These are phyloP conservation scores for Yarrowia porcina DNA, from an alignment of 805 yeast species.

Conservation along the genomic window DNA sequence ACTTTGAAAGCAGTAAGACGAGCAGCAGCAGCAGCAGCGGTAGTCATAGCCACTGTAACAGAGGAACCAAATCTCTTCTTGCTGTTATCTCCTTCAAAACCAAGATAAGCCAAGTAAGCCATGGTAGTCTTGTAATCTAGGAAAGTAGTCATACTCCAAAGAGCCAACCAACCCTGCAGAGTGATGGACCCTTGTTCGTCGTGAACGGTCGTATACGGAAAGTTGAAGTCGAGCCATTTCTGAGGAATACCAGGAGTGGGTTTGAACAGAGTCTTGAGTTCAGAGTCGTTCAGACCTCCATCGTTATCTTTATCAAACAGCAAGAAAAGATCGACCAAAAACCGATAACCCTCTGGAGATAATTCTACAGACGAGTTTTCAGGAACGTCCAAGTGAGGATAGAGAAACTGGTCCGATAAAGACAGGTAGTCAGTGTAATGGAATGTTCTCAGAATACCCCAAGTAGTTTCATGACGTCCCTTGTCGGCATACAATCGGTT, in stretches of 20 bases:
- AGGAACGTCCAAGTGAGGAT: slow-evolving; percentile 75
- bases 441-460: slow-evolving; percentile 89
- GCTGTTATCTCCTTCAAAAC: slow-evolving; percentile 54
- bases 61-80: slow-evolving; percentile 7
- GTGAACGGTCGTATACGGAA: slow-evolving; percentile 84
- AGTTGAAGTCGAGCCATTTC: slow-evolving; percentile 78
- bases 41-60: background rate
- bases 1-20: slow-evolving; percentile 49
- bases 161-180: slow-evolving; percentile 97
- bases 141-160: slow-evolving; percentile 96
- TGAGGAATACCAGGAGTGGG: slow-evolving; percentile 94
- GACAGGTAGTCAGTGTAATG: slow-evolving; percentile 91
- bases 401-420: slow-evolving; percentile 71
- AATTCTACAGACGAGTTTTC: slow-evolving; percentile 78
- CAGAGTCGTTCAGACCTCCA: slow-evolving; percentile 83
- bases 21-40: slow-evolving; percentile 12
- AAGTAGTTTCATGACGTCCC: slow-evolving; percentile 94
- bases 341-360: slow-evolving; percentile 87
- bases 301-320: slow-evolving; percentile 93
- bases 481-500: slow-evolving; percentile 81
- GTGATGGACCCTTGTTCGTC: slow-evolving; percentile 89
- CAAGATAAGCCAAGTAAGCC: slow-evolving; percentile 85
- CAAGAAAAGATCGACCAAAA: slow-evolving; percentile 83
- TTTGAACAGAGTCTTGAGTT: slow-evolving; percentile 63
- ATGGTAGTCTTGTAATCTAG: slow-evolving; percentile 79